These are phyloP conservation scores for Curvularia verruculosa DNA, from an alignment of 2,329 filamentous ascomycete species.

Conservation along the genomic window DNA sequence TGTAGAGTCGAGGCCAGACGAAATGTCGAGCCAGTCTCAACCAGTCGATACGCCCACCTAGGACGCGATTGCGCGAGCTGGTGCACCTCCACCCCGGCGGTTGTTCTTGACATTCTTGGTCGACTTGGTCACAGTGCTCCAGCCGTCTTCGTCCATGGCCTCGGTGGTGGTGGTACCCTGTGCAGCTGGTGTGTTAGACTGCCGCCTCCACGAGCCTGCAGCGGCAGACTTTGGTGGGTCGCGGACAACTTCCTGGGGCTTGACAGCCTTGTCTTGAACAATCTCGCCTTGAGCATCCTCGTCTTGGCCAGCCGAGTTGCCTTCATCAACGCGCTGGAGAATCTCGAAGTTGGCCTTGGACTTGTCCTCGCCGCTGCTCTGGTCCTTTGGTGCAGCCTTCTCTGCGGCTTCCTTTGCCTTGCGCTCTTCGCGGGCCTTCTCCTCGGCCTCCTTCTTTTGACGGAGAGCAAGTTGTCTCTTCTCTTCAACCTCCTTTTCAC, in stretches of 20 bases:
- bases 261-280: conserved; percentile 60
- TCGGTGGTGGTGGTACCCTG: conserved; percentile 53
- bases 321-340: conserved; percentile 54
- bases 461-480: conserved; percentile 75
- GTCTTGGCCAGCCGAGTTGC: conserved; percentile 50
- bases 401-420: conserved; percentile 59
- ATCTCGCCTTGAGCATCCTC: conserved; percentile 58
- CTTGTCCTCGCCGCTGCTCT: conserved; percentile 51
- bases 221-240: conserved; percentile 50
- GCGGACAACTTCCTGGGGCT: conserved; percentile 61
- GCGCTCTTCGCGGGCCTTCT: conserved; percentile 78
- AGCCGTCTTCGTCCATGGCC: conserved; percentile 59
- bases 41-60: conserved; percentile 33
- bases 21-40: conserved; percentile 13
- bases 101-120: conserved; percentile 49
- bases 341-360: conserved; percentile 61
- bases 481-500: conserved; percentile 89
- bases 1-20: conserved; percentile 21
- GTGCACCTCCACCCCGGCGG: conserved; percentile 47
- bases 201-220: conserved; percentile 50
- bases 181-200: conserved; percentile 39
- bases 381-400: conserved; percentile 58
- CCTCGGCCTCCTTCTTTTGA: conserved; percentile 86
- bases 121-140: conserved; percentile 59
- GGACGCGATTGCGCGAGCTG: conserved; percentile 55